Conservation (phyloP, 768 basidiomycete species). For the Roridomyces roridus region DNA sequence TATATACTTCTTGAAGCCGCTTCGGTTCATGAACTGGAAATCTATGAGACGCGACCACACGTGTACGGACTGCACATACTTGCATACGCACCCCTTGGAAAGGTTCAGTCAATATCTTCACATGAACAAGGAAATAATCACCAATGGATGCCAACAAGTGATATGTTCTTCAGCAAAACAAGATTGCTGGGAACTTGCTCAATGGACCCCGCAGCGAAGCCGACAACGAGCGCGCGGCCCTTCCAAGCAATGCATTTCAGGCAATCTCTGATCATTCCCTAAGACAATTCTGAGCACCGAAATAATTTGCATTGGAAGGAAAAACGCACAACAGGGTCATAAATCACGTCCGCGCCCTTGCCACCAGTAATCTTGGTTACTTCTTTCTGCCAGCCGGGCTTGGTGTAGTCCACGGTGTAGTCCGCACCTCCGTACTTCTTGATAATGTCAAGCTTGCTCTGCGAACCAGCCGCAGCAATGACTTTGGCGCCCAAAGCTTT, state of each 20-base stretch:
- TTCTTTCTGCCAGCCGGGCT: conserved; percentile 86
- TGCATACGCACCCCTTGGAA: conserved; percentile 82
- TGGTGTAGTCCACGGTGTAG: conserved; percentile 79
- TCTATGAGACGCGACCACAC: neutral
- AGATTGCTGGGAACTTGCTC: conserved; percentile 88
- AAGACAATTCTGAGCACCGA: neutral
- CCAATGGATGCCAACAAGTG: conserved; percentile 86
- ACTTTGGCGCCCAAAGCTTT: conserved; percentile 93
- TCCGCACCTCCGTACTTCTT: conserved; percentile 84
- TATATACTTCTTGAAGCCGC: no score
- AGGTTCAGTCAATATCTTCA: no score
- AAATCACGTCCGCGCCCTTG: conserved; percentile 86
- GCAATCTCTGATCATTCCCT: conserved; percentile 56
- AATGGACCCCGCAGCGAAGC: conserved; percentile 85
- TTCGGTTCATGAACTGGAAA: neutral
- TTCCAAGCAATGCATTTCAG: conserved; percentile 96
- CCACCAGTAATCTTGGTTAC: conserved; percentile 84
- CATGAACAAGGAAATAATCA: no score
- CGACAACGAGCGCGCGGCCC: conserved; percentile 91
- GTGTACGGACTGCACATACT: conserved; percentile 47
- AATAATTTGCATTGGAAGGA: neutral
- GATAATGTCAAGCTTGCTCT: conserved; percentile 80
- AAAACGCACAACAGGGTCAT: conserved; percentile 74
- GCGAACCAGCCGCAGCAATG: conserved; percentile 89
- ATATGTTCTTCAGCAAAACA: conserved; percentile 85